Evolutionary conservation across 192 early-diverging fungal genomes (phyloP).

Genomic region (Backusella tarrabulga): DNA sequence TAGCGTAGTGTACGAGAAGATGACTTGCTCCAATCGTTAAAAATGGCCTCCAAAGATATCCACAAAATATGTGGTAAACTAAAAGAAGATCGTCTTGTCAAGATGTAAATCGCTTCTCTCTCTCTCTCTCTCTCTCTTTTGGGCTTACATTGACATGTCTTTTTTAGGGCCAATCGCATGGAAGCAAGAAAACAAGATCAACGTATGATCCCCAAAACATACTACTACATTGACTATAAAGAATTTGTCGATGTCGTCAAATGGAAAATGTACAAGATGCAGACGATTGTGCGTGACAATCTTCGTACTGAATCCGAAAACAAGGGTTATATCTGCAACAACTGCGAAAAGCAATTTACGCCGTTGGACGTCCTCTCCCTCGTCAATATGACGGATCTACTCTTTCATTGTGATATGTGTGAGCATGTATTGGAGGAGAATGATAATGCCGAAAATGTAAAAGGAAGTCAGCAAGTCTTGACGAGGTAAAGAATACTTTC

Average conservation of each 20-base stretch:
- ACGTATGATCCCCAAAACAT: constrained; percentile 58
- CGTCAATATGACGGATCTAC: constrained; percentile 36
- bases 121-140: not conserved
- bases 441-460: constrained; percentile 58
- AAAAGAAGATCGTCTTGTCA: constrained; percentile 75
- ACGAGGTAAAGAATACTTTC: constrained; percentile 30
- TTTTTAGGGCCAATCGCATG: constrained; percentile 43
- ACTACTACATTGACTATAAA: constrained; percentile 91
- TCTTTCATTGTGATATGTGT: constrained; percentile 67
- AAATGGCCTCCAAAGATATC: constrained; percentile 67
- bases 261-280: constrained; percentile 88
- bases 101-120: constrained; percentile 61
- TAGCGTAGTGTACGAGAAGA: constrained; percentile 66
- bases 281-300: constrained; percentile 51
- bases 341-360: constrained; percentile 57
- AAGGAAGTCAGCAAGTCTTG: constrained; percentile 50
- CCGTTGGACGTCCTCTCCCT: constrained; percentile 60
- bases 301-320: constrained; percentile 69
- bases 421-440: constrained; percentile 56
- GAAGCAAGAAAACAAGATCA: constrained; percentile 60
- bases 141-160: not conserved
- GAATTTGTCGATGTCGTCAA: constrained; percentile 93
- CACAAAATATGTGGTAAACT: constrained; percentile 79
- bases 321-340: constrained; percentile 65
- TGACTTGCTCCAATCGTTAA: constrained; percentile 65